Conservation (phyloP, 192 early-diverging fungal genomes). For the Coemansia reversa region DNA sequence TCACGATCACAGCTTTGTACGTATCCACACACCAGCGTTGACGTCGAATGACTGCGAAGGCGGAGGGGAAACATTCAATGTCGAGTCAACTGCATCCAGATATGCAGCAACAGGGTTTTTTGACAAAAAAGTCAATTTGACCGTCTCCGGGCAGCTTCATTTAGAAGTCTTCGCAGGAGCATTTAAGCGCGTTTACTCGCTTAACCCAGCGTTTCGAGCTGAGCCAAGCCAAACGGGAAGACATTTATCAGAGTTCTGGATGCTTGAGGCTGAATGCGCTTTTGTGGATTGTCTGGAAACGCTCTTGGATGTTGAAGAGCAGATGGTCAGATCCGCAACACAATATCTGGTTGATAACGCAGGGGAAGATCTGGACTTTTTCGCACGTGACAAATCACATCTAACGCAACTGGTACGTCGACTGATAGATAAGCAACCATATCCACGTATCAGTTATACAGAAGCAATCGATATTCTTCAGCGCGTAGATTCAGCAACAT, state of each 20-base stretch:
- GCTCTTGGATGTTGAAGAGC: slow-evolving; percentile 71
- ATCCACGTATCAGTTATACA: slow-evolving; percentile 70
- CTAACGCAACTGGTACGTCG: slow-evolving; percentile 34
- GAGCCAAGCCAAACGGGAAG: slow-evolving; percentile 77
- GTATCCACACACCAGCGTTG: slow-evolving; percentile 77
- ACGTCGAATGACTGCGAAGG: slow-evolving; percentile 89
- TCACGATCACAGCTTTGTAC: slow-evolving; percentile 66
- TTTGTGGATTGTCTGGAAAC: slow-evolving; percentile 65
- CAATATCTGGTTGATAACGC: slow-evolving; percentile 56
- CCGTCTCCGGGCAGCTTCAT: slow-evolving; percentile 87
- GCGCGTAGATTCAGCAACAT: slow-evolving; percentile 51
- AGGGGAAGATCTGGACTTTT: slow-evolving; percentile 54
- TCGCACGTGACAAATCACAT: slow-evolving; percentile 59
- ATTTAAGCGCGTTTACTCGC: slow-evolving; percentile 74
- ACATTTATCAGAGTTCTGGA: slow-evolving; percentile 93
- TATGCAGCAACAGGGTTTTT: slow-evolving; percentile 58
- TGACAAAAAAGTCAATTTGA: slow-evolving; percentile 68
- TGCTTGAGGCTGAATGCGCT: slow-evolving; percentile 86
- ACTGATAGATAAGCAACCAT: slow-evolving; percentile 50
- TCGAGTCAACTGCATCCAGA: slow-evolving; percentile 24
- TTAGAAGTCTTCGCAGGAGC: slow-evolving; percentile 72
- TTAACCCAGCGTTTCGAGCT: slow-evolving; percentile 82
- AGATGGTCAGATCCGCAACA: slow-evolving; percentile 59
- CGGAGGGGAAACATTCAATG: slow-evolving; percentile 79
- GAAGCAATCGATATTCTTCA: slow-evolving; percentile 74